Conservation (phyloP, 805 yeast species). For the Candida maesae region DNA sequence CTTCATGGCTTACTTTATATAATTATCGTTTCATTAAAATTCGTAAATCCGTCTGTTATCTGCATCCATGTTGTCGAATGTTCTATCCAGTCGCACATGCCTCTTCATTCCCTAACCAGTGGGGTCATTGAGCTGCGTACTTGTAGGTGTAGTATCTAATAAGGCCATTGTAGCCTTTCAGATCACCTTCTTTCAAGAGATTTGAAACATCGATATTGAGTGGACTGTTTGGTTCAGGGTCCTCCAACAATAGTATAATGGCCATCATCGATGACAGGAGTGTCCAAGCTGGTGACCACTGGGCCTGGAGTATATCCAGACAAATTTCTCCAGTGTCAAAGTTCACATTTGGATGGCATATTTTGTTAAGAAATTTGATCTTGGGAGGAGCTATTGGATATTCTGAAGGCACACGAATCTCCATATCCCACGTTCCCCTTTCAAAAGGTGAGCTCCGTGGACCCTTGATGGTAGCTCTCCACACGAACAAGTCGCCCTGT, state of each 20-base stretch:
- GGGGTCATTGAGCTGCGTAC: slow-evolving; percentile 16
- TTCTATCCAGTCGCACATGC: no score
- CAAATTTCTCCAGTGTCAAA: slow-evolving; percentile 64
- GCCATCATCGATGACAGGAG: slow-evolving; percentile 53
- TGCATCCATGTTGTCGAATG: no score
- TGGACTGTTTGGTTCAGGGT: slow-evolving; percentile 72
- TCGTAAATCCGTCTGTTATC: no score
- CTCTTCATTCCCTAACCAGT: no score
- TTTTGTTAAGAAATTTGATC: slow-evolving; percentile 40
- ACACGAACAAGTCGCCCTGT: slow-evolving; percentile 42
- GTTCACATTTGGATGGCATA: slow-evolving; percentile 48
- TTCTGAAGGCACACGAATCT: slow-evolving; percentile 39
- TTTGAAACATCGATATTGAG: slow-evolving; percentile 68
- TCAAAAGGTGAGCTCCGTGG: slow-evolving; percentile 51
- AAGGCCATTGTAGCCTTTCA: slow-evolving; percentile 38
- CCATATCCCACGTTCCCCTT: slow-evolving; percentile 48
- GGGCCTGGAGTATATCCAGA: slow-evolving; percentile 54
- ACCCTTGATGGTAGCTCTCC: slow-evolving; percentile 52
- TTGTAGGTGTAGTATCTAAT: slow-evolving; percentile 37
- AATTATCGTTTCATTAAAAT: neutral
- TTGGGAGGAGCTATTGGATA: slow-evolving; percentile 63
- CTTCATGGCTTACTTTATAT: no score
- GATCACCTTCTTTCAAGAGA: slow-evolving; percentile 46
- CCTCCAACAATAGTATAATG: slow-evolving; percentile 49
- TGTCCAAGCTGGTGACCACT: slow-evolving; percentile 79